Base-by-base conservation (phyloP, 108 stramenopile genomes). In the Pinguiococcus pyrenoidosus region DNA sequence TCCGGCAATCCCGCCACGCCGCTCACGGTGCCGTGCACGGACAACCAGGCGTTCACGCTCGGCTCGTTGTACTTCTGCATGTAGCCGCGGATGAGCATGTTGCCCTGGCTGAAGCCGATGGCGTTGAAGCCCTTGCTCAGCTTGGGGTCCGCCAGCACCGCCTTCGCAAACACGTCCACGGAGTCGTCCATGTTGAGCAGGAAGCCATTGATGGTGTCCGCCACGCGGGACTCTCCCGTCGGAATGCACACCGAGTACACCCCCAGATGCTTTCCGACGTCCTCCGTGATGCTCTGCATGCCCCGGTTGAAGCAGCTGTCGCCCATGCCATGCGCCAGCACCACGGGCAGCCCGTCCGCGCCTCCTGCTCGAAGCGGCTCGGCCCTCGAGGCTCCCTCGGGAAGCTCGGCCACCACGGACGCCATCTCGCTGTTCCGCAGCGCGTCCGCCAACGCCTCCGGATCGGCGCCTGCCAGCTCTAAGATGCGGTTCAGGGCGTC, bases 221-320 rank as follows among this genome's bases (percentile, higher is more conserved):
- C 55, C 3, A 46, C 39, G 45, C 68, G 66, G 21, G 45, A 62
- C 18, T 72, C 56, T 2, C 75, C 82, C 21, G 77, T 79, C 9
- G 77, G 74, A 32, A 83, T 55, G 53, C 82, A 83, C 10, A 53
- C 62, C 14, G 49, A 42, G 56, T 80, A 78, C 27, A 41, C 41
- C 4, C 68, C 65, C 28, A 78, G 41, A 24, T 46, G 18, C 8
- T 50, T 32, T 4, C 70, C 65, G 2, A 55, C 49, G 25, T 50
- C 60, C 35, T 74, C 28, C 16, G 56, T 61, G 41, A 83, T 53
- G 13, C 49, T 27, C 47, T 72, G 62, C 74, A 83, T 78, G 13
- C 82, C 82, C 2, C 34, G 20, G 58, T 83, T 83, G 69, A 76
- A 80, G 60, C 82, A 83, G 0, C 63, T 63, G 56, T 83, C 82